Evolutionary conservation across 2,329 filamentous ascomycete genomes (phyloP).

Genomic region (Fusarium sambucinum): DNA sequence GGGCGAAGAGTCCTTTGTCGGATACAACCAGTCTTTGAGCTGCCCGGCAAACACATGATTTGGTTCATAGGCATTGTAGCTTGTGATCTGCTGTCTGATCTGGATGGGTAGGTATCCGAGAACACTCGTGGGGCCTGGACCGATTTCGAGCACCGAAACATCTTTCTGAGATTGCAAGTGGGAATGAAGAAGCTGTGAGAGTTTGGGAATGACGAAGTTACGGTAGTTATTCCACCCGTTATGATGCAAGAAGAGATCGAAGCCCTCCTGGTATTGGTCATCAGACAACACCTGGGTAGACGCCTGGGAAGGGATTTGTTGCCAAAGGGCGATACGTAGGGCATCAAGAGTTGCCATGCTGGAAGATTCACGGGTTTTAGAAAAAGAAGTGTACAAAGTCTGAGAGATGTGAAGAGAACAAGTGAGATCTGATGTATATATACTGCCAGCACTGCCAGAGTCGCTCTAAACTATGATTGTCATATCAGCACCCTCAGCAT

Average conservation of each 20-base stretch:
- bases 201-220: conserved; percentile 65
- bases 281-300: conserved; percentile 57
- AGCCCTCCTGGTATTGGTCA: conserved; percentile 62
- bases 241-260: conserved; percentile 56
- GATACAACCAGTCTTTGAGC: conserved; percentile 59
- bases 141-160: conserved; percentile 70
- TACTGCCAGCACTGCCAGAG: rapidly evolving
- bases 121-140: conserved; percentile 68
- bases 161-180: conserved; percentile 55
- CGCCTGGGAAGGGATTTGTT: conserved; percentile 45
- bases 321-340: conserved; percentile 57
- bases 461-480: neutral
- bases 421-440: neutral
- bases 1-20: conserved; percentile 47
- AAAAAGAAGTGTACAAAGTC: neutral
- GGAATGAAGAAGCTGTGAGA: conserved; percentile 56
- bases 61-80: conserved; percentile 67
- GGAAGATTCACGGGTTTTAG: neutral
- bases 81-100: conserved; percentile 59
- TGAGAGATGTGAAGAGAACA: neutral
- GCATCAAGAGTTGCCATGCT: conserved; percentile 54
- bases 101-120: conserved; percentile 61
- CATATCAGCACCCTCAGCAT: neutral
- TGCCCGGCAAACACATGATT: conserved; percentile 59
- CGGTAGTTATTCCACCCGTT: conserved; percentile 57